Base-by-base conservation (phyloP, 2,329 filamentous ascomycete species). In the Verruconis gallopava region DNA sequence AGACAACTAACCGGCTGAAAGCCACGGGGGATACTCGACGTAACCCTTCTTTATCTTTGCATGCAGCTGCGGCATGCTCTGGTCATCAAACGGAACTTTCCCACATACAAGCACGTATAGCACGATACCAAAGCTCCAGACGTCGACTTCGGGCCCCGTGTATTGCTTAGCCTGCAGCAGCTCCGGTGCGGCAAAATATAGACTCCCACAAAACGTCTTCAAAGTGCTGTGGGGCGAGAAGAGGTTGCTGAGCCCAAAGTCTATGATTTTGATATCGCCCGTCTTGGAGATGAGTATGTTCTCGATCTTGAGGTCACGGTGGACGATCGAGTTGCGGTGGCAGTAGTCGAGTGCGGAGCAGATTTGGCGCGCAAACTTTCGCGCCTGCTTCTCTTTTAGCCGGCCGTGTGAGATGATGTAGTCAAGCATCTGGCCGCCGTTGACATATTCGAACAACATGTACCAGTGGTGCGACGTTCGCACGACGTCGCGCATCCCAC, bases 241-340 rank as follows among this genome's bases (percentile, higher is more conserved):
- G 3, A 96, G 74, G 55, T 98, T 98, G 67, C 89, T 96, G 42
- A 98, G 70, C 21, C 89, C 91, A 60, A 98, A 98, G 58, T 98
- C 91, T 51, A 98, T 98, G 53, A 98, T 96, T 60, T 96, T 96
- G 63, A 98, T 98, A 57, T 98, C 91, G 32, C 91, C 91, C 2
- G 84, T 95, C 68, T 96, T 96, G 70, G 86, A 95, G 65, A 98
- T 98, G 47, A 98, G 74, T 42, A 98, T 98, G 58, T 98, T 98
- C 62, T 96, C 91, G 51, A 98, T 98, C 70, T 98, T 98, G 50
- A 98, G 65, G 58, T 98, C 91, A 39, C 91, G 79, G 60, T 98
- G 91, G 18, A 96, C 91, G 51, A 98, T 96, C 62, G 86, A 95
- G 67, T 98, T 96, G 47, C 88, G 78, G 61, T 98, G 91, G 58